phyloP scores from a whole-genome alignment of 2,329 filamentous ascomycete species.

The Venturia oleaginea region DNA sequence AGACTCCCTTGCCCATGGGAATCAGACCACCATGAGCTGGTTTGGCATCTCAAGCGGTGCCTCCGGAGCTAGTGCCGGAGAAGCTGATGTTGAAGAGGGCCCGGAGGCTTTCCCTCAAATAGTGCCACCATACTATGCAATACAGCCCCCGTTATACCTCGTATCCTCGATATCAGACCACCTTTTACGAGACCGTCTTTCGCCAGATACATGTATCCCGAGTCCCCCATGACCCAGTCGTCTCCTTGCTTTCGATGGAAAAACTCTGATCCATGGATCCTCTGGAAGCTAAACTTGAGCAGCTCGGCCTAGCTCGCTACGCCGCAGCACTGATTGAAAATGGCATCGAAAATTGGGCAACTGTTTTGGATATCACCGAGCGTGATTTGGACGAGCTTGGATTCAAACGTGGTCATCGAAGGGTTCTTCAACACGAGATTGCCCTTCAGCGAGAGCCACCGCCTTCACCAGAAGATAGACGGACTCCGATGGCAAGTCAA shows the following conservation, averaged over 20 bases:
- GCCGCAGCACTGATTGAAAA: conserved; percentile 15
- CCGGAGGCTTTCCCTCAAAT: no score
- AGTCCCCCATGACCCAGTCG: neutral
- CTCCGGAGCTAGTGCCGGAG: neutral
- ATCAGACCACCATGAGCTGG: neutral
- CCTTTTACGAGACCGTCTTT: neutral
- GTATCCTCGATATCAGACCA: neutral
- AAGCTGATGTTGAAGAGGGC: neutral
- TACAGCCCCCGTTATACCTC: neutral
- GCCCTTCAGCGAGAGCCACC: neutral
- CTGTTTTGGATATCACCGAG: conserved; percentile 16
- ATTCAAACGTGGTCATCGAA: conserved; percentile 17
- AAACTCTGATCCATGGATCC: neutral
- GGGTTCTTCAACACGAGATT: conserved; percentile 17
- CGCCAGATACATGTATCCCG: neutral
- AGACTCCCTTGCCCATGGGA: neutral
- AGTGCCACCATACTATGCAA: neutral
- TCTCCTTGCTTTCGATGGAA: neutral
- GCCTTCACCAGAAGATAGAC: neutral
- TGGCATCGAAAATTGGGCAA: conserved; percentile 17
- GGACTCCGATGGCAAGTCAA: neutral
- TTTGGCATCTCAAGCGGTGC: neutral
- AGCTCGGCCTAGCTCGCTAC: conserved; percentile 11
- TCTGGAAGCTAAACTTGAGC: neutral
- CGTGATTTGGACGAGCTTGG: conserved; percentile 14